phyloP scores from a whole-genome alignment of 768 basidiomycete genomes.

The Podaxis sp. region DNA sequence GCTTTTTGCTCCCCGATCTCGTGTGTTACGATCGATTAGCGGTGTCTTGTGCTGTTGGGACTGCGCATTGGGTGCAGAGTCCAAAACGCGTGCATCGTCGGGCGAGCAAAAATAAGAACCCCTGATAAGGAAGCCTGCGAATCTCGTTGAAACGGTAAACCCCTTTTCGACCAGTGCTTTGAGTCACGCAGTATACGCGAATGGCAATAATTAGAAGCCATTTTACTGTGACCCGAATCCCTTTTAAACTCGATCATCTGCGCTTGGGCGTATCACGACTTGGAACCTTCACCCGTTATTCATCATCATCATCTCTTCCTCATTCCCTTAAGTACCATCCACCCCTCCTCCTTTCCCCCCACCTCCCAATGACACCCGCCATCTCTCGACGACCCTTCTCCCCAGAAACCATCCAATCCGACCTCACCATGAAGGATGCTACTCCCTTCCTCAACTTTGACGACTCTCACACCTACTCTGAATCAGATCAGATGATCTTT shows the following conservation, averaged over 20 bases:
- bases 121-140: not conserved
- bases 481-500: constrained; percentile 57
- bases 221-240: constrained; percentile 5
- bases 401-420: constrained; percentile 25
- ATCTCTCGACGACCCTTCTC: constrained; percentile 35
- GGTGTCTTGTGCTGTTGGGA: not conserved
- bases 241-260: constrained; percentile 13
- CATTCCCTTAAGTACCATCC: constrained; percentile 25
- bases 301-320: constrained; percentile 34
- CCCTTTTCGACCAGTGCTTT: constrained; percentile 28
- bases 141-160: not conserved
- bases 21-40: not conserved
- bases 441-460: constrained; percentile 37
- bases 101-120: not conserved
- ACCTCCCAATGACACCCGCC: constrained; percentile 42
- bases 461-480: constrained; percentile 33
- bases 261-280: constrained; percentile 17
- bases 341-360: constrained; percentile 22
- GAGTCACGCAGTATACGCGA: constrained; percentile 36
- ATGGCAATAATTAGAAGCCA: constrained; percentile 22
- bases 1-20: not conserved
- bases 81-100: not conserved
- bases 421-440: constrained; percentile 28
- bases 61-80: not conserved
- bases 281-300: constrained; percentile 26